phyloP scores from a whole-genome alignment of 108 stramenopile species.

The Parmales sp. region DNA sequence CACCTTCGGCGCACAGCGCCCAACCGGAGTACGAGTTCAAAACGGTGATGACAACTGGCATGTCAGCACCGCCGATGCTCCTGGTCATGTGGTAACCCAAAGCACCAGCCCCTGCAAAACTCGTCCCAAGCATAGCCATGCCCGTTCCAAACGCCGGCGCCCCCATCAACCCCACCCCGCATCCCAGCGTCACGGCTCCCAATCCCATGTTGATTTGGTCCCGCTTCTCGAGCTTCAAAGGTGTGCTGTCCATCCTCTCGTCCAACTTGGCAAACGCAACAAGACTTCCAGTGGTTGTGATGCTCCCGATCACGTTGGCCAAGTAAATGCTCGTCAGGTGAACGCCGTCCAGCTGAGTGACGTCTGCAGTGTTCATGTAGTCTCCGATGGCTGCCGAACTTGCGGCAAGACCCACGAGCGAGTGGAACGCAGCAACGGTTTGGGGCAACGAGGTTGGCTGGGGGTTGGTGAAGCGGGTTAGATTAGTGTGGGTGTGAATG shows the following conservation, averaged over 20 bases:
- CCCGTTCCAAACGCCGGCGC: slow-evolving; percentile 62
- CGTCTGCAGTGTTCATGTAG: slow-evolving; percentile 57
- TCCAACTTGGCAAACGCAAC: slow-evolving; percentile 98
- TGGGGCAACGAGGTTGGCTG: slow-evolving; percentile 95
- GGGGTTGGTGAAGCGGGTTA: slow-evolving; percentile 23
- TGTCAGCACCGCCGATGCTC: slow-evolving; percentile 95
- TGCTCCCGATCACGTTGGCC: slow-evolving; percentile 88
- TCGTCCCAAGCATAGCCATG: slow-evolving; percentile 64
- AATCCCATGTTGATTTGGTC: slow-evolving; percentile 88
- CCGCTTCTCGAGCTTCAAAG: slow-evolving; percentile 57
- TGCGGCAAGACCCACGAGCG: slow-evolving; percentile 85
- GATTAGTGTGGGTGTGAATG: too few species aligned
- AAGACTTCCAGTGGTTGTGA: slow-evolving; percentile 93
- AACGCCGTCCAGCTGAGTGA: slow-evolving; percentile 60
- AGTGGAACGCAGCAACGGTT: slow-evolving; percentile 96
- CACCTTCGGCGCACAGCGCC: slow-evolving; percentile 93
- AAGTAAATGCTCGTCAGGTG: slow-evolving; percentile 81
- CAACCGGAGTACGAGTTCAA: slow-evolving; percentile 90
- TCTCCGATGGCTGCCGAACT: slow-evolving; percentile 80
- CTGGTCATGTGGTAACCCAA: slow-evolving; percentile 93
- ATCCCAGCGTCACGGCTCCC: slow-evolving; percentile 79
- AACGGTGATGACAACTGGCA: slow-evolving; percentile 98
- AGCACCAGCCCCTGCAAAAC: slow-evolving; percentile 65
- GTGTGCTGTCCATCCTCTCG: slow-evolving; percentile 58
- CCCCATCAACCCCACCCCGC: slow-evolving; percentile 70